Percentiles rank a stretch among this genome's conserved stretches.
phyloP scores from a whole-genome alignment of 2,329 filamentous ascomycete genomes.

The Gnomoniopsis sp. region DNA sequence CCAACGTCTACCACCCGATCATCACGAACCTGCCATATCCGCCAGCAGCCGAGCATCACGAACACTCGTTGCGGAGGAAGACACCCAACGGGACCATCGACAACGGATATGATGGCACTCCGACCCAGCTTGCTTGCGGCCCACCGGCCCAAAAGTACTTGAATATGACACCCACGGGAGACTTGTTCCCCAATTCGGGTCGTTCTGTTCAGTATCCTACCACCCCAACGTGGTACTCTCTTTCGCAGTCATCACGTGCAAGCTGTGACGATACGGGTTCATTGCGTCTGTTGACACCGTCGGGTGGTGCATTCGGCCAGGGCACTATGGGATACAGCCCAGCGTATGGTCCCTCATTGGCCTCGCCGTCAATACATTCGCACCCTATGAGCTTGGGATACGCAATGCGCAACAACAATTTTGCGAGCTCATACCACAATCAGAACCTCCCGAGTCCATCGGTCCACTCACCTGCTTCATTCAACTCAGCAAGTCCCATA shows the following conservation, averaged over 20 bases:
- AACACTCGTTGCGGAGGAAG: conserved; percentile 84
- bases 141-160: conserved; percentile 82
- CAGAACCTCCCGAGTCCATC: conserved; percentile 35
- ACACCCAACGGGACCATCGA: conserved; percentile 92
- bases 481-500: conserved; percentile 30
- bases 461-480: conserved; percentile 36
- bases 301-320: conserved; percentile 6
- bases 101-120: conserved; percentile 85
- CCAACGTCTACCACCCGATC: conserved; percentile 12
- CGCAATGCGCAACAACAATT: conserved; percentile 11
- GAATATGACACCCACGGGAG: conserved; percentile 58
- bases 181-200: conserved; percentile 26
- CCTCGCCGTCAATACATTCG: conserved; percentile 22
- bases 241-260: conserved; percentile 6
- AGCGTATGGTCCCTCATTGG: conserved; percentile 11
- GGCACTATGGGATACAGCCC: conserved; percentile 10
- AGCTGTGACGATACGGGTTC: conserved; percentile 6
- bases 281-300: conserved; percentile 1
- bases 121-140: conserved; percentile 67
- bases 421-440: conserved; percentile 19
- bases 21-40: conserved; percentile 8
- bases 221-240: conserved; percentile 23
- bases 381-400: conserved; percentile 14
- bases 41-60: conserved; percentile 37
- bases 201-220: conserved; percentile 16